phyloP scores from a whole-genome alignment of 2,329 filamentous ascomycete species.

The Fusarium sp. region DNA sequence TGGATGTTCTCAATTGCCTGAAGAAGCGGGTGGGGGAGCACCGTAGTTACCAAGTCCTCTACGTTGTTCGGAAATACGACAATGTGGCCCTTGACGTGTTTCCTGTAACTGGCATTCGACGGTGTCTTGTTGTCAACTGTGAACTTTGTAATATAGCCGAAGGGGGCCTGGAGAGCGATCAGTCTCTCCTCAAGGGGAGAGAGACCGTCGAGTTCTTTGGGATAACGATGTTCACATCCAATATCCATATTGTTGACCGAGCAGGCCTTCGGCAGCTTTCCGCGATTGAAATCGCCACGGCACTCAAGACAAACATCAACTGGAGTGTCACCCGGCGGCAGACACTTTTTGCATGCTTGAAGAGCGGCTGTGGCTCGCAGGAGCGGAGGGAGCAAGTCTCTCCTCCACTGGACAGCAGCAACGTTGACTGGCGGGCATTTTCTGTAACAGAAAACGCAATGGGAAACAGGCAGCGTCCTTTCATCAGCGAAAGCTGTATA shows the following conservation, averaged over 20 bases:
- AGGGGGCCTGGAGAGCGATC: constrained; percentile 2
- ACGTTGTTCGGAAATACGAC: constrained; percentile 16
- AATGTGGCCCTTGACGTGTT: constrained; percentile 17
- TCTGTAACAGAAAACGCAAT: no score
- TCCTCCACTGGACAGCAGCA: no score
- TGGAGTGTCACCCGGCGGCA: no score
- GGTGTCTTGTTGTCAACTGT: constrained; percentile 3
- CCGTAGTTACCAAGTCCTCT: neutral
- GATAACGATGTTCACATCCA: neutral
- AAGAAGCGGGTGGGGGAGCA: constrained; percentile 3
- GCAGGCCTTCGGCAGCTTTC: constrained; percentile 11
- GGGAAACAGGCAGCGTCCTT: no score
- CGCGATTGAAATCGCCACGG: neutral
- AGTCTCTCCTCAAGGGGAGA: constrained; percentile 15
- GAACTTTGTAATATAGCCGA: constrained; percentile 18
- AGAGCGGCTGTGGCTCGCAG: no score
- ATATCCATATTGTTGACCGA: constrained; percentile 12
- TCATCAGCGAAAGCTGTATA: no score
- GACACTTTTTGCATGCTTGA: no score
- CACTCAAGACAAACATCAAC: neutral
- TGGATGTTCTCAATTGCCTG: constrained; percentile 10
- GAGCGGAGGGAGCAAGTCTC: no score
- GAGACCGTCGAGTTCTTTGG: neutral
- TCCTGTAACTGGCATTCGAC: constrained; percentile 1
- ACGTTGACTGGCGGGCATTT: no score